phyloP scores from a whole-genome alignment of 176 grass and related monocot genomes.

The Pontederia crassipes region DNA sequence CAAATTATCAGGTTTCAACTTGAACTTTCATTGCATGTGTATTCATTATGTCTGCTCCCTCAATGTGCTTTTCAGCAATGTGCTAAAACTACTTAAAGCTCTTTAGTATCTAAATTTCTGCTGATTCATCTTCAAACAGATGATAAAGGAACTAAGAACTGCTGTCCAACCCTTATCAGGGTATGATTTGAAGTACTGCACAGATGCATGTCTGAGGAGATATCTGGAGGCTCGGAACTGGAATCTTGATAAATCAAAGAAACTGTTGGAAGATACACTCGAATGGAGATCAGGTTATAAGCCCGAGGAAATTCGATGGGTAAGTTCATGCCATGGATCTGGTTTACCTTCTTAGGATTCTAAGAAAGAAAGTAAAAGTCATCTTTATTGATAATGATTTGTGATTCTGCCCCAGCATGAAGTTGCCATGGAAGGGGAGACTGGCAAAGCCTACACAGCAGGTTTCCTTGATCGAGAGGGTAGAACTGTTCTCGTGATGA shows the following conservation, averaged over 20 bases:
- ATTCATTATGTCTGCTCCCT: too few relatives aligned
- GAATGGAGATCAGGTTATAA: conserved; percentile 65
- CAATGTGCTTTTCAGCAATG: too few relatives aligned
- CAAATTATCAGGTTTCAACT: too few relatives aligned
- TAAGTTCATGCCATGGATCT: conserved; percentile 16
- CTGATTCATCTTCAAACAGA: conserved; percentile 28
- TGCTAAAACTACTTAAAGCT: too few relatives aligned
- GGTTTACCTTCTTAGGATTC: neutral
- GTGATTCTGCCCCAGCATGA: conserved; percentile 33
- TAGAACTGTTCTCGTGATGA: conserved; percentile 56
- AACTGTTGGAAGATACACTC: conserved; percentile 81
- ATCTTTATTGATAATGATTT: neutral
- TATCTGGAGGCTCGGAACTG: conserved; percentile 69
- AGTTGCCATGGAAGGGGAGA: conserved; percentile 66
- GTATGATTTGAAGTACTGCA: conserved; percentile 32
- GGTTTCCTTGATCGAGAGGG: conserved; percentile 65
- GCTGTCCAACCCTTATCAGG: conserved; percentile 49
- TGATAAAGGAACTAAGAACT: conserved; percentile 43
- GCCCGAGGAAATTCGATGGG: conserved; percentile 75
- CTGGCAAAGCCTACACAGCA: conserved; percentile 68
- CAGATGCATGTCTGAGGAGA: conserved; percentile 48
- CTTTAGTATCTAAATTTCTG: too few relatives aligned
- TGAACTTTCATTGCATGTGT: too few relatives aligned
- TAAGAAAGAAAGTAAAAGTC: neutral
- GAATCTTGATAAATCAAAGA: conserved; percentile 60